Evolutionary conservation across 2,329 filamentous ascomycete species (phyloP).

Genomic region (Aureobasidium sp.): DNA sequence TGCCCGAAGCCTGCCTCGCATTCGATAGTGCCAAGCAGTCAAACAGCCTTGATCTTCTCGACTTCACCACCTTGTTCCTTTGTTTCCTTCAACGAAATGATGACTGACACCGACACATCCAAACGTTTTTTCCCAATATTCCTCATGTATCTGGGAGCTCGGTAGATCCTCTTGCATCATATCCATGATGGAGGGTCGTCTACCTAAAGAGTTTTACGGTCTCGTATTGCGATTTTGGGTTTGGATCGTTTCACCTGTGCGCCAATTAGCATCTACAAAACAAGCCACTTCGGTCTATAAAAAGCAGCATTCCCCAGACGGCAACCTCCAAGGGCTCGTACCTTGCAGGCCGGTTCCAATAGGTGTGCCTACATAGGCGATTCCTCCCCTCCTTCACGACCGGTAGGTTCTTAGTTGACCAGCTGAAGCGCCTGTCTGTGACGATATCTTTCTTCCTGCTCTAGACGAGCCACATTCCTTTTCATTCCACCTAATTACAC

Average conservation of each 20-base stretch:
- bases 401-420: conserved; percentile 5
- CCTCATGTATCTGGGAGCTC: not conserved
- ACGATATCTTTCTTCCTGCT: not conserved
- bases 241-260: not conserved
- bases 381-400: not conserved
- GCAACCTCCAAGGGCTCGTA: conserved; percentile 12
- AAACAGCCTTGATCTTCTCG: not conserved
- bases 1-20: not conserved
- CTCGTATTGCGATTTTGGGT: conserved; percentile 5
- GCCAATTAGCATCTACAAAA: not conserved
- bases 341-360: conserved; percentile 6
- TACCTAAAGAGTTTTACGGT: conserved; percentile 4
- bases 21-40: not conserved
- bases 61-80: too few relatives aligned
- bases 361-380: conserved; percentile 1
- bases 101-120: too few relatives aligned
- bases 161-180: not conserved
- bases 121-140: not conserved
- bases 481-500: not conserved
- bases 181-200: not conserved
- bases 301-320: conserved; percentile 9
- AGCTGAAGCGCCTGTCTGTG: conserved; percentile 1
- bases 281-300: conserved; percentile 4
- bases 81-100: too few relatives aligned
- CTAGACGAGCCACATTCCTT: not conserved